Evolutionary conservation across 768 basidiomycete genomes (phyloP).

Genomic region (Chalciporus pseudorubinellus): DNA sequence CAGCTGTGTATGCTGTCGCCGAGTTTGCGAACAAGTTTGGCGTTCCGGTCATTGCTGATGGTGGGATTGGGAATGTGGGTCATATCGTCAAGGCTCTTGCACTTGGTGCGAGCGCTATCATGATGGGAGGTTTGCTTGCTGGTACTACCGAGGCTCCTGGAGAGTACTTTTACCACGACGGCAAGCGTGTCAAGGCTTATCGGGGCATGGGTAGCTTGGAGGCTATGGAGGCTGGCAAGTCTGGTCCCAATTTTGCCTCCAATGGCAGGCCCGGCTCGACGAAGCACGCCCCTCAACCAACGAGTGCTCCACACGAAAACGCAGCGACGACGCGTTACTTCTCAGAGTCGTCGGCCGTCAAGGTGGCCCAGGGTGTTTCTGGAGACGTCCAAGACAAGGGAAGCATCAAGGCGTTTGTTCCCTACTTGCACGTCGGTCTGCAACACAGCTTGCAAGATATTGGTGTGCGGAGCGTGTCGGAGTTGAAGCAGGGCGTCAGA

Average conservation of each 20-base stretch:
- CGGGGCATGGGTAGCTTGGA: slow-evolving; percentile 97
- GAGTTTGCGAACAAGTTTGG: slow-evolving; percentile 94
- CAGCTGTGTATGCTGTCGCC: slow-evolving; percentile 94
- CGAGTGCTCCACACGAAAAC: slow-evolving; percentile 64
- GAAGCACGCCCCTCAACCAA: slow-evolving; percentile 51
- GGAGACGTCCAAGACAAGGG: slow-evolving; percentile 99
- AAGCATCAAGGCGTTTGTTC: slow-evolving; percentile 87
- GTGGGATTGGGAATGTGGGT: slow-evolving; percentile 92
- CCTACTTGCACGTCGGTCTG: slow-evolving; percentile 75
- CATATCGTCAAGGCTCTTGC: slow-evolving; percentile 97
- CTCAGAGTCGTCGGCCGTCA: slow-evolving; percentile 66
- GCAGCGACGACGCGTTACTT: slow-evolving; percentile 87
- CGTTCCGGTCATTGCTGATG: slow-evolving; percentile 95
- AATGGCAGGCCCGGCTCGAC: slow-evolving; percentile 29
- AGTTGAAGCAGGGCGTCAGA: slow-evolving; percentile 64
- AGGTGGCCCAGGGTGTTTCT: slow-evolving; percentile 95
- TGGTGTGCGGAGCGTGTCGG: slow-evolving; percentile 66
- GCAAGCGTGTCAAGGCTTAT: slow-evolving; percentile 98
- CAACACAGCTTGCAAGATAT: slow-evolving; percentile 97
- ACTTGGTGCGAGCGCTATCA: slow-evolving; percentile 92
- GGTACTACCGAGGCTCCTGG: slow-evolving; percentile 97
- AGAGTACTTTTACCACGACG: slow-evolving; percentile 99
- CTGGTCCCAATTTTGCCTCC: slow-evolving; percentile 23
- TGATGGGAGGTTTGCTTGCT: slow-evolving; percentile 97
- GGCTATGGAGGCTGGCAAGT: slow-evolving; percentile 82